Base-by-base conservation (phyloP, 352 stramenopile species). In the Thalassiosira hispida region DNA sequence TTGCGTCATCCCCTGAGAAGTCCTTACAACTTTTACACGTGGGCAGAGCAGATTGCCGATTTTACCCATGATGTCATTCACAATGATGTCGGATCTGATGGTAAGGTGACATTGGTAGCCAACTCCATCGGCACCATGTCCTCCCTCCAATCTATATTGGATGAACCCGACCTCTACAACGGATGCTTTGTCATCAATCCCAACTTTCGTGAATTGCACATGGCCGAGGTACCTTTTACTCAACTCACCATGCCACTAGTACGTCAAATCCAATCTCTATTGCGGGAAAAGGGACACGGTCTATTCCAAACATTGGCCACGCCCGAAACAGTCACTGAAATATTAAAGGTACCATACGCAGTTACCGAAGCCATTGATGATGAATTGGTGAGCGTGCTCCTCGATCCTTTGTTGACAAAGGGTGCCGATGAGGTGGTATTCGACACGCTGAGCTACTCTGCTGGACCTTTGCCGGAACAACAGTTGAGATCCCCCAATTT, bases 1-100 rank as follows among this genome's bases (percentile, higher is more conserved):
- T 70, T 93, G 18, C 44, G 72, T 18, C 90, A 94, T 85, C 90
- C 90, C 8, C 55, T 89, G 2, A 6, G 52, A 0, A 88, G 73
- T 60, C 82, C 80, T 5, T 94, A 93, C 70, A 94, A 94, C 65
- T 94, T 94, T 62, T 94, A 86, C 55, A 94, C 90, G 4, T 94
- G 90, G 90, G 74, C 70, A 23, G 78, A 93, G 55, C 77, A 93
- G 18, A 69, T 94, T 35, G 71, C 70, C 0, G 90, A 94, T 65
- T 94, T 94, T 79, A 84, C 60, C 16, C 59, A 79, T 18, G 73
- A 94, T 51, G 66, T 92, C 3, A 72, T 85, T 27, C 40, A 67
- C 12, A 35, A 27, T 8, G 62, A 83, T 49, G 14, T 40, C n/a
- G 1, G 1, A 62, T 0, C 18, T 22, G 33, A 42, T 51, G 20